Percentiles rank a stretch among this genome's conserved stretches.
Conservation (phyloP, 2,329 filamentous ascomycete species). For the Aspergillus viridinutans region DNA sequence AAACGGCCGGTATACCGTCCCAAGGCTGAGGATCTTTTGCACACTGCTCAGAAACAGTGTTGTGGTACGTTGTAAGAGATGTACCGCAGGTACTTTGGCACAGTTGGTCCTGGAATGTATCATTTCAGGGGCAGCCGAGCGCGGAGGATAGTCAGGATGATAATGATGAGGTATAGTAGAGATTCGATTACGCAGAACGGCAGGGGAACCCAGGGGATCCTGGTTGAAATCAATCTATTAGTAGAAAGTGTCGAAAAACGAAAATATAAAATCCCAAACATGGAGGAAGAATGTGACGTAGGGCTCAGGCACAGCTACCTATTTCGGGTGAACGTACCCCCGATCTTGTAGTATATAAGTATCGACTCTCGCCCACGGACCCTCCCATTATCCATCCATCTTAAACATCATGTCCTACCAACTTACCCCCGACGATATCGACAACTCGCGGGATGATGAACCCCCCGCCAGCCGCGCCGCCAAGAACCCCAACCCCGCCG, state of each 20-base stretch:
- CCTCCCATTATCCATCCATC: background rate
- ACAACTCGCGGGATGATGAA: background rate
- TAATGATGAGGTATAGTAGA: background rate
- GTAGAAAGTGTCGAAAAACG: too few species aligned
- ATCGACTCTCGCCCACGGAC: background rate
- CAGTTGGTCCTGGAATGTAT: background rate
- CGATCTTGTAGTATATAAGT: background rate
- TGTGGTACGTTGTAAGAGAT: background rate
- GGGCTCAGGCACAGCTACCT: too few species aligned
- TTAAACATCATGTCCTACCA: background rate
- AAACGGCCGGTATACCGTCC: background rate
- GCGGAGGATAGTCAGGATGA: background rate
- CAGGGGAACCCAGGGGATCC: too few species aligned
- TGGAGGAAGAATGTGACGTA: too few species aligned
- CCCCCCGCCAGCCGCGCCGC: background rate
- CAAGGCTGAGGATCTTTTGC: background rate
- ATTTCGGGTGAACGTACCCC: too few species aligned
- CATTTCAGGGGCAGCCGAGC: background rate
- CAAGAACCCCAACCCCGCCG: background rate
- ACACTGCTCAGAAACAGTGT: background rate
- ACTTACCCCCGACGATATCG: conserved; percentile 1
- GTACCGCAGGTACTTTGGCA: background rate
- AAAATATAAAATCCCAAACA: too few species aligned
- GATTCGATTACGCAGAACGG: too few species aligned
- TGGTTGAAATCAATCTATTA: too few species aligned